Evolutionary conservation across 129 eudicot species (phyloP), one percentile per base, ranked within the genome.

Genomic region (Helianthus annuus): DNA sequence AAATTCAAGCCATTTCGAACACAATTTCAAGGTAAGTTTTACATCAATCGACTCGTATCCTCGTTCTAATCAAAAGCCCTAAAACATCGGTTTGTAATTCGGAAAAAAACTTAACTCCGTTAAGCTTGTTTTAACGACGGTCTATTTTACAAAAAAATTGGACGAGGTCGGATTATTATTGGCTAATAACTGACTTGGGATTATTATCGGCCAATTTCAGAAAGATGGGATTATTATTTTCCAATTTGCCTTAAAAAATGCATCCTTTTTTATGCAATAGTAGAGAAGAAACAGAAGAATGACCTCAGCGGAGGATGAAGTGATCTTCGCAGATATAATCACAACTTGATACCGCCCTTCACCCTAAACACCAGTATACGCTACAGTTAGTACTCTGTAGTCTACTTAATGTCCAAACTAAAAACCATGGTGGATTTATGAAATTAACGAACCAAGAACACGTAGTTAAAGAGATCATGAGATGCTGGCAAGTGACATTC

Each of bases 331-430:
- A 9, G 83, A 83, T 66, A 93, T 92, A 76, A 76, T 76, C 46
- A 93, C 92, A 69, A 88, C 87, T 81, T 93, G 98, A 75, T 83
- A 85, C 68, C 89, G 95, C 66, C 80, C 87, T 16, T 80, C 87
- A 29, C 72, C 90, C 98, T 91, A 68, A 66, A 76, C 27, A 84
- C 48, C 49, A 60, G 36, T 64, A 16, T 65, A 44, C 40, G 13
- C 46, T 42, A 42, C 46, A 5, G 16, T 55, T 14, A 68, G 32
- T 64, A 39, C 39, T 42, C 19, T 29, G 51, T 19, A n/a, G n/a
- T 29, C 34, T 2, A 29, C 13, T 48, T 54, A 65, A 62, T 62
- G 63, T n/a, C 71, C 14, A 17, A 39, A 58, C 38, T 55, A 57
- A 71, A 64, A 5, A 32, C 36, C 15, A 44, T 8, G 60, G 32